These are phyloP conservation scores for Acephala macrosclerotiorum DNA, from an alignment of 2,329 filamentous ascomycete genomes.

Conservation along the genomic window DNA sequence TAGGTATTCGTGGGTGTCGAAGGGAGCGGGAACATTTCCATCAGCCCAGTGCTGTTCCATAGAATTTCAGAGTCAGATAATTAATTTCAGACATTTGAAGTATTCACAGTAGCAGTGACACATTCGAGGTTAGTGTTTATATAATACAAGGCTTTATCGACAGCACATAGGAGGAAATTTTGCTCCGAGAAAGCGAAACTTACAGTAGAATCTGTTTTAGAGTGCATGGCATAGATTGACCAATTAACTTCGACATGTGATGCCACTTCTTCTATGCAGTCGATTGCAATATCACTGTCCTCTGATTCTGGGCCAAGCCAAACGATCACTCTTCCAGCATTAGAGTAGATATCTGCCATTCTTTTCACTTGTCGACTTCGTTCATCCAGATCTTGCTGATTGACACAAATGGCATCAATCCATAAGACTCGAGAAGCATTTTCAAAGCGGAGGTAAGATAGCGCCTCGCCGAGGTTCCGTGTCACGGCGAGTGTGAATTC, in stretches of 20 bases:
- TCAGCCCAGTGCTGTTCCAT: constrained; percentile 1
- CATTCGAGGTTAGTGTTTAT: too few relatives aligned
- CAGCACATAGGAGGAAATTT: too few relatives aligned
- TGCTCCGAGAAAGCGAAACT: too few relatives aligned
- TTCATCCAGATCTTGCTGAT: constrained; percentile 32
- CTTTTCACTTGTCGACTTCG: constrained; percentile 30
- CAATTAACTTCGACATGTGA: constrained; percentile 10
- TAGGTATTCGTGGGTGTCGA: background rate
- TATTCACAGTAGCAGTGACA: too few relatives aligned
- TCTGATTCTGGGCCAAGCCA: constrained; percentile 23
- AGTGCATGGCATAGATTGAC: background rate
- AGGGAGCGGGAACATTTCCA: background rate
- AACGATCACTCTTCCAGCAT: constrained; percentile 24
- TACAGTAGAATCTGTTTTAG: constrained; percentile 1
- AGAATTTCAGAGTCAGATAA: too few relatives aligned
- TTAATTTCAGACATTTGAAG: too few relatives aligned
- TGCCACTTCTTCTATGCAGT: constrained; percentile 2
- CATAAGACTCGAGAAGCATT: constrained; percentile 24
- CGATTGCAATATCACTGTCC: constrained; percentile 16
- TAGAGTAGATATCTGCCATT: constrained; percentile 36
- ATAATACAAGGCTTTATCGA: too few relatives aligned
- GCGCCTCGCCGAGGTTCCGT: constrained; percentile 18
- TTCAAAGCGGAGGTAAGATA: constrained; percentile 21
- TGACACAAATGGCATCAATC: constrained; percentile 34
- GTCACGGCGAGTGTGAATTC: constrained; percentile 10